Conservation (phyloP, 1,284 basidiomycete species). For the Mycena citricolor region DNA sequence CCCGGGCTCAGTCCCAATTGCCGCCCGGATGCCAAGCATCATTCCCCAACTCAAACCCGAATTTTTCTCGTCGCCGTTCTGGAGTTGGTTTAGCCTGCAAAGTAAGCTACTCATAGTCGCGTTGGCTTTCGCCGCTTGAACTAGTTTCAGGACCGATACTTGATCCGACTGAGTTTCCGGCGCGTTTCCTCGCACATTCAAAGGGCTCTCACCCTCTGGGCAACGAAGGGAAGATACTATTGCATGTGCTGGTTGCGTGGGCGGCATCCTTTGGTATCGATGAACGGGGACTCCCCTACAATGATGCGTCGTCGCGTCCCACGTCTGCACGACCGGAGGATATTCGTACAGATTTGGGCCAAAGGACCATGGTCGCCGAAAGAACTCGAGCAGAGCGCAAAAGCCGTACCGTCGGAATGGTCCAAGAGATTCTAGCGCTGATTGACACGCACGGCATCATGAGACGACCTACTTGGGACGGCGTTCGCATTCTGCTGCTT, state of each 20-base stretch:
- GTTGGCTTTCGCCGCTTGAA: conserved; percentile 17
- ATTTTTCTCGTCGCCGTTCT: conserved; percentile 84
- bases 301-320: conserved; percentile 14
- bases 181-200: conserved; percentile 61
- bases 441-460: conserved; percentile 78
- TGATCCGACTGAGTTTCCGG: conserved; percentile 72
- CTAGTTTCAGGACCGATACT: conserved; percentile 60
- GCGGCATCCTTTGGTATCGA: conserved; percentile 84
- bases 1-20: conserved; percentile 31
- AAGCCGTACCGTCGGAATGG: conserved; percentile 51
- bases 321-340: conserved; percentile 19
- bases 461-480: conserved; percentile 84
- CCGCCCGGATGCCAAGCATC: conserved; percentile 39
- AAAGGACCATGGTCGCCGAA: conserved; percentile 11
- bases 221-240: conserved; percentile 61
- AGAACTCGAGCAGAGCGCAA: conserved; percentile 35
- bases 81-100: conserved; percentile 77
- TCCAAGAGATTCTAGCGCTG: conserved; percentile 72
- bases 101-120: conserved; percentile 51
- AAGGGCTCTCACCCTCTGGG: conserved; percentile 57
- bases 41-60: conserved; percentile 73
- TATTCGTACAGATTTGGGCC: conserved; percentile 17
- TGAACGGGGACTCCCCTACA: conserved; percentile 55
- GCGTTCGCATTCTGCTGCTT: conserved; percentile 74
- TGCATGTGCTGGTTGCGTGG: conserved; percentile 78